A percentile compares a stretch with the other conserved stretches of the same genome.
Conservation (phyloP, 495 filamentous ascomycete species). For the Opeltia flavorubescens region DNA sequence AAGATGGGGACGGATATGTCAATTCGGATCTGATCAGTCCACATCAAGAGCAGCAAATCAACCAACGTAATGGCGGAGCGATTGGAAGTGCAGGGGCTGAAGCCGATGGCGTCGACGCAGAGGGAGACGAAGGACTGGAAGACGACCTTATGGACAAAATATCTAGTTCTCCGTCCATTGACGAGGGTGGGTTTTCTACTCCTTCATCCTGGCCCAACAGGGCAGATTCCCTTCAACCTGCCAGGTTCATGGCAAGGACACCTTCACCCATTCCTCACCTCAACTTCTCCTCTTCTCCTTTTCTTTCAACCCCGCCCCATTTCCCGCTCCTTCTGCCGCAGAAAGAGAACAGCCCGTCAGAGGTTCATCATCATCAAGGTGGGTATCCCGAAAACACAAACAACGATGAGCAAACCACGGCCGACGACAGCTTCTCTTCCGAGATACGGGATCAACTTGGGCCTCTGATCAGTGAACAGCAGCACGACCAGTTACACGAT, state of each 20-base stretch:
- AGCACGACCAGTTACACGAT: conserved; percentile 2
- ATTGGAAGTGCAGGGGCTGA: conserved; percentile 36
- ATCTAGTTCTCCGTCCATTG: conserved; percentile 93
- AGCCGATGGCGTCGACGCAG: conserved; percentile 56
- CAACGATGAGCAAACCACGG: not conserved
- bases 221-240: conserved; percentile 27
- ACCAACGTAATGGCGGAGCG: conserved; percentile 15
- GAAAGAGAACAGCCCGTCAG: conserved; percentile 25
- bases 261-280: conserved; percentile 18
- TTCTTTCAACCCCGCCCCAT: conserved; percentile 33
- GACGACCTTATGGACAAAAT: conserved; percentile 95
- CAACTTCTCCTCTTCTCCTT: conserved; percentile 37
- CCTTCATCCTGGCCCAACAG: conserved; percentile 28
- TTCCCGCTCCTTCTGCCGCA: conserved; percentile 22
- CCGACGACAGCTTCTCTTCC: conserved; percentile 3
- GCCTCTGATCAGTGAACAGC: conserved; percentile 2
- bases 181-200: conserved; percentile 73
- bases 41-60: conserved; percentile 20
- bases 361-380: conserved; percentile 47
- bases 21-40: conserved; percentile 31
- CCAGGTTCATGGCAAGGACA: conserved; percentile 9
- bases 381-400: conserved; percentile 27
- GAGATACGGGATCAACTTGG: conserved; percentile 2
- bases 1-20: conserved; percentile 35
- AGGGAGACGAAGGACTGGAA: conserved; percentile 64